phyloP scores from a whole-genome alignment of 306 rosid genomes.

The Prunus armeniaca region DNA sequence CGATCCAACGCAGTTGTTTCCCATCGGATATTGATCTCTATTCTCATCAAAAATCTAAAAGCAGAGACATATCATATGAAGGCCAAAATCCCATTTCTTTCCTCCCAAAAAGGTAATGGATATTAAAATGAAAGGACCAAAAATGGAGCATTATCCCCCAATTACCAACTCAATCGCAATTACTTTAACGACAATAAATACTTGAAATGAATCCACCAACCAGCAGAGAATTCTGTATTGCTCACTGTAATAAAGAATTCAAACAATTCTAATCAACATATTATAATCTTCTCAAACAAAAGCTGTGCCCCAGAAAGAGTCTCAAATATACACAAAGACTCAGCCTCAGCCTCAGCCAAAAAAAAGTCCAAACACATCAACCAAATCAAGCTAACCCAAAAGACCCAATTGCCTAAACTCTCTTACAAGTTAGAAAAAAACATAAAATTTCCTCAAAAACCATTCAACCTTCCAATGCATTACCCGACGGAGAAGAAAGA shows the following conservation, averaged over 20 bases:
- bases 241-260: not conserved
- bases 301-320: constrained; percentile 4
- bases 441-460: not conserved
- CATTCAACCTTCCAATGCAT: constrained; percentile 4
- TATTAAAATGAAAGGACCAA: not conserved
- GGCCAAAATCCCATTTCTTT: not conserved
- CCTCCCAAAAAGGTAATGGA: constrained; percentile 3
- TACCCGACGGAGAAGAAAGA: not conserved
- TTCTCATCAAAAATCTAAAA: constrained; percentile 6
- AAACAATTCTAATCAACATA: not conserved
- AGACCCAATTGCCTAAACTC: not conserved
- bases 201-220: not conserved
- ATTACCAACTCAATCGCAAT: constrained; percentile 6
- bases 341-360: no score
- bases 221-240: not conserved
- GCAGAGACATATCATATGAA: constrained; percentile 5
- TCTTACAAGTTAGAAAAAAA: not conserved
- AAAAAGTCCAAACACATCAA: not conserved
- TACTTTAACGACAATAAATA: not conserved
- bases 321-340: not conserved
- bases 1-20: constrained; percentile 71
- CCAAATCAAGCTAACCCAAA: not conserved
- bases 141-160: constrained; percentile 1
- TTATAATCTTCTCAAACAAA: not conserved
- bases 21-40: constrained; percentile 46